phyloP scores from a whole-genome alignment of 1,284 basidiomycete species.

The Ganoderma leucocontextum region DNA sequence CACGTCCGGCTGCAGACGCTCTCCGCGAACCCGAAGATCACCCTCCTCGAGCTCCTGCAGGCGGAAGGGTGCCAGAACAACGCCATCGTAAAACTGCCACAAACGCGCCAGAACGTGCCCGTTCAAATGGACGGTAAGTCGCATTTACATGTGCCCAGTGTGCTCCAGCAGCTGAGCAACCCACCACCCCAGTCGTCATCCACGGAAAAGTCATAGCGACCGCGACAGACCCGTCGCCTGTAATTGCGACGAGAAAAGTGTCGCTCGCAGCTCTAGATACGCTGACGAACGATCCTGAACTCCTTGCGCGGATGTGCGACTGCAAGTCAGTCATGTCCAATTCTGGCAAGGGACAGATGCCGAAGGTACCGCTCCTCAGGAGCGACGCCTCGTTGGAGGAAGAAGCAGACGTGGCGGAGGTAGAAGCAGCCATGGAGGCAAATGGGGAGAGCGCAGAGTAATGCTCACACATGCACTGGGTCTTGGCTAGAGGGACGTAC shows the following conservation, averaged over 20 bases:
- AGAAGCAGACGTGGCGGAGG: slow-evolving; percentile 25
- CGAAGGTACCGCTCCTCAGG: neutral
- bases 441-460: slow-evolving; percentile 18
- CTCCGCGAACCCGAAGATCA: slow-evolving; percentile 76
- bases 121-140: slow-evolving; percentile 37
- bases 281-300: slow-evolving; percentile 66
- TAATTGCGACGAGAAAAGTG: slow-evolving; percentile 64
- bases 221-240: slow-evolving; percentile 56
- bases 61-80: slow-evolving; percentile 73
- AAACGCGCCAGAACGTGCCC: slow-evolving; percentile 18
- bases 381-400: slow-evolving; percentile 10
- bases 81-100: slow-evolving; percentile 54
- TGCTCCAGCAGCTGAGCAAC: neutral
- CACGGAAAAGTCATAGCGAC: slow-evolving; percentile 72
- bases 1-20: slow-evolving; percentile 75
- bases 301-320: slow-evolving; percentile 69
- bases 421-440: slow-evolving; percentile 26
- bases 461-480: neutral
- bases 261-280: slow-evolving; percentile 70
- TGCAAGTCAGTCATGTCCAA: slow-evolving; percentile 53
- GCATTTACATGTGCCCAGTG: neutral
- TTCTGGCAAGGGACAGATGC: neutral
- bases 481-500: slow-evolving; percentile 47
- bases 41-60: slow-evolving; percentile 75
- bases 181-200: slow-evolving; percentile 57